Evolutionary conservation across 2,329 filamentous ascomycete species (phyloP).

Genomic region (Phialophora expanda): DNA sequence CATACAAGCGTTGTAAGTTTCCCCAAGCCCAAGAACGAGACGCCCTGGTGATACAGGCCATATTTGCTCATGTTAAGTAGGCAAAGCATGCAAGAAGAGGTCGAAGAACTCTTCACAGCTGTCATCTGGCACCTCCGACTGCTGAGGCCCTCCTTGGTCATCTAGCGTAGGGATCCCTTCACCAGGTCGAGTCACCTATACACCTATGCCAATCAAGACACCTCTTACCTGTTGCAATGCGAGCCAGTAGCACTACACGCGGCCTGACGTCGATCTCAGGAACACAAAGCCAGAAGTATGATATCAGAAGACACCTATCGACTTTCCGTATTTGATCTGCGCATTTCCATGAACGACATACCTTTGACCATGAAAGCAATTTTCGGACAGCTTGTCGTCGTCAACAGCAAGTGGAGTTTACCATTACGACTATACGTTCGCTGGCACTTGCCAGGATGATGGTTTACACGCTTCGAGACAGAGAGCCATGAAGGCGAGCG

Average conservation of each 20-base stretch:
- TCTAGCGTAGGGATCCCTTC: neutral
- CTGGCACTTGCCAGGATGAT: no score
- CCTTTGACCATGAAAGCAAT: no score
- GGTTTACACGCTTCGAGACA: no score
- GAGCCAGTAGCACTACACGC: neutral
- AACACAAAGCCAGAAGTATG: neutral
- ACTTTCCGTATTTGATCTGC: no score
- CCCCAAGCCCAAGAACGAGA: neutral
- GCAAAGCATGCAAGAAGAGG: neutral
- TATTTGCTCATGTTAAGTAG: neutral
- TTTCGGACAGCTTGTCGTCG: no score
- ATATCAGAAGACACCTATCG: neutral
- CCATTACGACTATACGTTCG: no score
- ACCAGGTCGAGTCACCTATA: no score
- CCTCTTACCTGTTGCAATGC: neutral
- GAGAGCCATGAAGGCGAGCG: no score
- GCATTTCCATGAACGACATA: no score
- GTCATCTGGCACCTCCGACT: neutral
- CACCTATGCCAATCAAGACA: neutral
- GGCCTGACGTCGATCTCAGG: neutral
- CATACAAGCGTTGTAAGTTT: neutral
- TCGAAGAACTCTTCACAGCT: neutral
- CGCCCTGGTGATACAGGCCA: neutral
- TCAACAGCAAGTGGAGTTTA: no score
- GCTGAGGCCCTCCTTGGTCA: neutral